These are phyloP conservation scores for Pythium rishiriense DNA, from an alignment of 352 stramenopile species.

Conservation along the genomic window DNA sequence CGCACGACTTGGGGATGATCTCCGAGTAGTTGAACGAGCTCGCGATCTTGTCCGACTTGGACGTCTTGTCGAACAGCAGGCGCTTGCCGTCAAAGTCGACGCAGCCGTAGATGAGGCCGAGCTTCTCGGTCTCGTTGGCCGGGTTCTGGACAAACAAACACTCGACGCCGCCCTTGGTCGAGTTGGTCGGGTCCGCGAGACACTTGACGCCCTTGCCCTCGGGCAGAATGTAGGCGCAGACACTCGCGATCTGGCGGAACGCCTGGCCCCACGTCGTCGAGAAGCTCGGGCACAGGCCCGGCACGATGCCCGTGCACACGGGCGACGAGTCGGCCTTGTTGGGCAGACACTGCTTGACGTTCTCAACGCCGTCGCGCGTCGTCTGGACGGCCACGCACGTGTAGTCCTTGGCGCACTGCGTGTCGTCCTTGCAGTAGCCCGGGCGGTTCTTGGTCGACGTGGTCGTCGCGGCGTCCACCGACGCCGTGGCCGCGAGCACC, in stretches of 20 bases:
- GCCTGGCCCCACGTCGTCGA: conserved; percentile 66
- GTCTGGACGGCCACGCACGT: conserved; percentile 77
- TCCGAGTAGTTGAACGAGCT: conserved; percentile 59
- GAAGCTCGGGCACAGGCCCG: conserved; percentile 72
- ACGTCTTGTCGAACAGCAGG: conserved; percentile 53
- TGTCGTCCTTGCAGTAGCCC: conserved; percentile 62
- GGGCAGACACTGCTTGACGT: conserved; percentile 81
- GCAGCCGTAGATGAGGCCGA: conserved; percentile 77
- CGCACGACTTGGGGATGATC: conserved; percentile 53
- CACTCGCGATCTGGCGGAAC: conserved; percentile 61
- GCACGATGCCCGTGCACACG: conserved; percentile 57
- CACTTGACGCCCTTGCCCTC: conserved; percentile 49
- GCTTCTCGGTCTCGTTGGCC: conserved; percentile 19
- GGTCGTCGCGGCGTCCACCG: conserved; percentile 38
- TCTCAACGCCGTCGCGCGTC: conserved; percentile 57
- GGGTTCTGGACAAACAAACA: conserved; percentile 32
- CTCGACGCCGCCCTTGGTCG: conserved; percentile 36
- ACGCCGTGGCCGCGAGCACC: conserved; percentile 35
- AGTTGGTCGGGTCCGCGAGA: conserved; percentile 21
- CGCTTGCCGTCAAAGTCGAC: conserved; percentile 70
- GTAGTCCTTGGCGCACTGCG: conserved; percentile 50
- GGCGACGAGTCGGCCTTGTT: conserved; percentile 38
- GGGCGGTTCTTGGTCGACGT: conserved; percentile 29
- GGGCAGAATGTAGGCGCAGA: conserved; percentile 66
- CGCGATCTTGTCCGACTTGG: conserved; percentile 53